Conservation (phyloP, 2,329 filamentous ascomycete genomes). For the Massarina eburnea region DNA sequence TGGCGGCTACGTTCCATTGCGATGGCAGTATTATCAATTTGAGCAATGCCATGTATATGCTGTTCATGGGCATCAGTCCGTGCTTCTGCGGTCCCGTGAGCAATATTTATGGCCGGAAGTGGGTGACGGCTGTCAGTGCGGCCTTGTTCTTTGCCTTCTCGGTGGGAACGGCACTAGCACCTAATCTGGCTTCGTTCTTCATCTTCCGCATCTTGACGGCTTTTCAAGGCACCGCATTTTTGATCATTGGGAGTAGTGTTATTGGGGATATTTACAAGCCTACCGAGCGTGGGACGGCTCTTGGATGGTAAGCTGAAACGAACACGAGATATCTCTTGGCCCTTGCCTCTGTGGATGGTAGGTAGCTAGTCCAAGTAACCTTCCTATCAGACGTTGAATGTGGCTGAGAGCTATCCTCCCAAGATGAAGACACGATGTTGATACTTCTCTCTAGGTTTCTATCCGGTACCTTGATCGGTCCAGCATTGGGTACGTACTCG, state of each 20-base stretch:
- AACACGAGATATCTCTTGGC: too few species aligned
- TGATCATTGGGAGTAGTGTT: conserved; percentile 70
- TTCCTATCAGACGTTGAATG: too few species aligned
- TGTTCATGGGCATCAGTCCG: conserved; percentile 66
- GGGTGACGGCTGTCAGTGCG: conserved; percentile 55
- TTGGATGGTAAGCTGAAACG: conserved; percentile 62
- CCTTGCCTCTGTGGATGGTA: too few species aligned
- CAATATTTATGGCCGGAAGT: conserved; percentile 51
- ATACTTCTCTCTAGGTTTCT: conserved; percentile 54
- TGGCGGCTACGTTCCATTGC: conserved; percentile 65
- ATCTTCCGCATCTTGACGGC: conserved; percentile 74
- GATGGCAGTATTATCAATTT: conserved; percentile 71
- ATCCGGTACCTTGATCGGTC: conserved; percentile 70
- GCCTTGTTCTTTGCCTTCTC: conserved; percentile 68
- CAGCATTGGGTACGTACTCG: conserved; percentile 41
- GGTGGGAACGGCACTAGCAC: conserved; percentile 71
- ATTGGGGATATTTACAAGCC: conserved; percentile 61
- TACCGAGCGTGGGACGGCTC: conserved; percentile 70
- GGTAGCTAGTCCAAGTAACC: too few species aligned
- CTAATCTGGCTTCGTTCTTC: conserved; percentile 71
- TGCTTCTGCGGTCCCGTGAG: conserved; percentile 72
- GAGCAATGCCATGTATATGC: conserved; percentile 73
- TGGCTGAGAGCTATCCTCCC: too few species aligned
- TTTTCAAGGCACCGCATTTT: conserved; percentile 73
- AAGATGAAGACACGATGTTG: not conserved